Percentiles rank a stretch among this genome's conserved stretches.
Evolutionary conservation across 495 filamentous ascomycete species (phyloP).

Genomic region (Lindgomyces ingoldianus): DNA sequence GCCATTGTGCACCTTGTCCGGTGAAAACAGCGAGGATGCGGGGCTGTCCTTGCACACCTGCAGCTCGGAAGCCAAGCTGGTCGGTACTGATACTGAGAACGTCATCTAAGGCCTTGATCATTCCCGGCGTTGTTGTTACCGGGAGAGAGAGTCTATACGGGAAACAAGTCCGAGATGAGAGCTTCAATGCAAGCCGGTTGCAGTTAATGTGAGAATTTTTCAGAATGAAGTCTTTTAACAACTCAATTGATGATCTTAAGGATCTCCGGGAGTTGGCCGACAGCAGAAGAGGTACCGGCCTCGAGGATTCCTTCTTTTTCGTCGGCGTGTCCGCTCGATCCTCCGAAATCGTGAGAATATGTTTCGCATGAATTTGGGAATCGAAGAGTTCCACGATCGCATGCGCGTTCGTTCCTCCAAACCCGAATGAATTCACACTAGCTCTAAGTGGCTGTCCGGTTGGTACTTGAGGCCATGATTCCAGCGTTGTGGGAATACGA

Average conservation of each 20-base stretch:
- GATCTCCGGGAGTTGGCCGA: neutral
- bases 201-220: neutral
- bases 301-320: neutral
- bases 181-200: neutral
- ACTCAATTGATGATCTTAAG: neutral
- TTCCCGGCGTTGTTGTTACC: neutral
- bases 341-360: neutral
- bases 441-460: neutral
- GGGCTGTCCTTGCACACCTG: neutral
- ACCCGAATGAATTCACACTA: slow-evolving; percentile 15
- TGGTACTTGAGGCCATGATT: slow-evolving; percentile 23
- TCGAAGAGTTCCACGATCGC: slow-evolving; percentile 17
- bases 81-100: neutral
- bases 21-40: slow-evolving; percentile 25
- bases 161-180: neutral
- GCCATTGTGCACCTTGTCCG: slow-evolving; percentile 34
- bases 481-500: neutral
- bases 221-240: neutral
- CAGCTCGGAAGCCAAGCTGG: slow-evolving; percentile 1
- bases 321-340: slow-evolving; percentile 43
- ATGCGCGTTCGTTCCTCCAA: slow-evolving; percentile 21
- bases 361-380: neutral
- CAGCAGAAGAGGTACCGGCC: neutral
- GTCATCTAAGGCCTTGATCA: neutral
- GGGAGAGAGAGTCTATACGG: neutral